Percentiles rank a stretch among this genome's conserved stretches.
These are phyloP conservation scores for Pseudogymnoascus sp. DNA, from an alignment of 2,329 filamentous ascomycete species.

Conservation along the genomic window DNA sequence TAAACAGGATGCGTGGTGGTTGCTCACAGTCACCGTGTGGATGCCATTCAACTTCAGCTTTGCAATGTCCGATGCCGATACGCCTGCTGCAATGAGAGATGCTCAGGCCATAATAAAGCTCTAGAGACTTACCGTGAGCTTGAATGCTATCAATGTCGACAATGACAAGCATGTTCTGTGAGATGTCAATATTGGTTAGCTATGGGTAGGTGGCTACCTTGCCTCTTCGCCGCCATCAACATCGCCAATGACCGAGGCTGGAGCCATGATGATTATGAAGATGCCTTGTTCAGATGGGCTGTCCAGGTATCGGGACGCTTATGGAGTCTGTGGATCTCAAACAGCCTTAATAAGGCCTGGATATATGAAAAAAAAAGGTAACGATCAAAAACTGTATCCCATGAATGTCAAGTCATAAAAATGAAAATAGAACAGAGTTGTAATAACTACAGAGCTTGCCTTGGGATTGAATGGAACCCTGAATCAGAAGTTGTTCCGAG, in stretches of 20 bases:
- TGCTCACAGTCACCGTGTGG: slow-evolving; percentile 51
- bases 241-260: not conserved
- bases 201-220: not conserved
- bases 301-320: not conserved
- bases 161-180: slow-evolving; percentile 32
- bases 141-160: slow-evolving; percentile 59
- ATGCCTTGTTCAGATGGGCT: not conserved
- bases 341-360: not conserved
- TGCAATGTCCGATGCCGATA: slow-evolving; percentile 55
- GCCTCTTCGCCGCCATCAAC: slow-evolving; percentile 15
- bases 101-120: not conserved
- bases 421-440: not conserved
- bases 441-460: not conserved
- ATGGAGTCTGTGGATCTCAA: not conserved
- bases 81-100: slow-evolving; percentile 34
- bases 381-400: not conserved
- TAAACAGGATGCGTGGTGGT: not conserved
- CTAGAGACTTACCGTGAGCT: slow-evolving; percentile 42
- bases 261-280: not conserved
- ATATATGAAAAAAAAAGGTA: not conserved
- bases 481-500: not conserved
- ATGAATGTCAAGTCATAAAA: not conserved
- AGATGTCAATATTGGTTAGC: not conserved
- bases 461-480: not conserved
- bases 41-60: slow-evolving; percentile 56